phyloP scores from a whole-genome alignment of 2,329 filamentous ascomycete species.

The Macrophomina tecta region DNA sequence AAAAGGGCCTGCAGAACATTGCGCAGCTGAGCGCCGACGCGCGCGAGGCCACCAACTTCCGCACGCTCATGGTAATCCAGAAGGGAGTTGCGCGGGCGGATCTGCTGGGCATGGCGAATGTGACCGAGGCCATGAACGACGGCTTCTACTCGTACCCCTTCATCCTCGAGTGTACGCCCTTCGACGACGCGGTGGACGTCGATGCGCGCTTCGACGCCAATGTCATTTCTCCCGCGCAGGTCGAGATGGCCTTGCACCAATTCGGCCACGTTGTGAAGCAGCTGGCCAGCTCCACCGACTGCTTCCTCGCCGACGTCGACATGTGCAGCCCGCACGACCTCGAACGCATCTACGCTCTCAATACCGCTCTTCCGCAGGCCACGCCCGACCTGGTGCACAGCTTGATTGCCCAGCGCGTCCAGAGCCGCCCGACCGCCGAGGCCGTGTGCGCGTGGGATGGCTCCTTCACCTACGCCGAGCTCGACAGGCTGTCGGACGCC shows the following conservation, averaged over 20 bases:
- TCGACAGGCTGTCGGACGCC: constrained; percentile 36
- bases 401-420: neutral
- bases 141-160: constrained; percentile 11
- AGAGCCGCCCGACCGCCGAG: constrained; percentile 34
- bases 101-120: constrained; percentile 3
- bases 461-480: constrained; percentile 41
- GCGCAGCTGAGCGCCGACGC: constrained; percentile 53
- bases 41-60: constrained; percentile 59
- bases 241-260: constrained; percentile 26
- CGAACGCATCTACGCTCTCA: constrained; percentile 18
- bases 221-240: constrained; percentile 13
- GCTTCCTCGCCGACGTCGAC: constrained; percentile 26
- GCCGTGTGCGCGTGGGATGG: constrained; percentile 44
- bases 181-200: constrained; percentile 2
- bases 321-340: constrained; percentile 28
- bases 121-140: neutral
- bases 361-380: neutral
- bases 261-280: constrained; percentile 29
- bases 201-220: constrained; percentile 18
- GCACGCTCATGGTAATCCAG: constrained; percentile 50
- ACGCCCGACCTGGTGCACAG: neutral
- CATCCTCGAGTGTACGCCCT: constrained; percentile 16
- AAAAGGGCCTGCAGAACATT: constrained; percentile 40
- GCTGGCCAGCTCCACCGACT: constrained; percentile 15
- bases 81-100: neutral